phyloP scores from a whole-genome alignment of 1,284 basidiomycete species.

The Papiliotrema flavescens region DNA sequence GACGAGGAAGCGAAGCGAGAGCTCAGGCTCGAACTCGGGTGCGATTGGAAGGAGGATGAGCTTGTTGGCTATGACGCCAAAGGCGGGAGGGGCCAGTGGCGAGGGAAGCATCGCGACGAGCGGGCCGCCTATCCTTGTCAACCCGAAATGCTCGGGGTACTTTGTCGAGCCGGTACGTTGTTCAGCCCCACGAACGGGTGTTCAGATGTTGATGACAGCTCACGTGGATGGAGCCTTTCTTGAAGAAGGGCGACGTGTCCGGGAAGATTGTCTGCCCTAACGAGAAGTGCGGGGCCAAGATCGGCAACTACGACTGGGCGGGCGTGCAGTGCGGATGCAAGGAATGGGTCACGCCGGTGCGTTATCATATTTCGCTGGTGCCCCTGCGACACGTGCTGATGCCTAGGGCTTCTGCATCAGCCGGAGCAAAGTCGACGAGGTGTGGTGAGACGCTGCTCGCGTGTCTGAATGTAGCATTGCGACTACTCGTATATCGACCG shows the following conservation, averaged over 20 bases:
- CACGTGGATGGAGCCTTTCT: conserved; percentile 88
- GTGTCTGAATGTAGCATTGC: neutral
- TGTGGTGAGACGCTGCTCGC: conserved; percentile 46
- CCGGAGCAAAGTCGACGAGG: conserved; percentile 84
- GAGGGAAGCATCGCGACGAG: conserved; percentile 10
- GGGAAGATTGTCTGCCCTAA: conserved; percentile 92
- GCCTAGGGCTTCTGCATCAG: conserved; percentile 81
- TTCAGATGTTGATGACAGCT: conserved; percentile 54
- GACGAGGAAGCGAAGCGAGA: neutral
- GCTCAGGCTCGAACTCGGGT: neutral
- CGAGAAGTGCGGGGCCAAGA: conserved; percentile 78
- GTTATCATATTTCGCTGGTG: conserved; percentile 36
- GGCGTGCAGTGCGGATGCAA: conserved; percentile 88
- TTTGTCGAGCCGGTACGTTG: conserved; percentile 84
- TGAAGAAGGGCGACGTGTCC: conserved; percentile 67
- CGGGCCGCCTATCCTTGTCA: conserved; percentile 66
- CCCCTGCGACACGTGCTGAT: neutral
- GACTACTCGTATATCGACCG: no score
- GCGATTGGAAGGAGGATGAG: conserved; percentile 21
- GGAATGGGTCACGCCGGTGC: conserved; percentile 82
- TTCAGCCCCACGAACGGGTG: neutral
- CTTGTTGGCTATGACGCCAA: conserved; percentile 35
- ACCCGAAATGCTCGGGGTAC: conserved; percentile 85
- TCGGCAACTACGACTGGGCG: conserved; percentile 97
- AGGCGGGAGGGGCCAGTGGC: conserved; percentile 5